phyloP scores from a whole-genome alignment of 805 yeast genomes.

The Suhomyces kilbournensis region DNA sequence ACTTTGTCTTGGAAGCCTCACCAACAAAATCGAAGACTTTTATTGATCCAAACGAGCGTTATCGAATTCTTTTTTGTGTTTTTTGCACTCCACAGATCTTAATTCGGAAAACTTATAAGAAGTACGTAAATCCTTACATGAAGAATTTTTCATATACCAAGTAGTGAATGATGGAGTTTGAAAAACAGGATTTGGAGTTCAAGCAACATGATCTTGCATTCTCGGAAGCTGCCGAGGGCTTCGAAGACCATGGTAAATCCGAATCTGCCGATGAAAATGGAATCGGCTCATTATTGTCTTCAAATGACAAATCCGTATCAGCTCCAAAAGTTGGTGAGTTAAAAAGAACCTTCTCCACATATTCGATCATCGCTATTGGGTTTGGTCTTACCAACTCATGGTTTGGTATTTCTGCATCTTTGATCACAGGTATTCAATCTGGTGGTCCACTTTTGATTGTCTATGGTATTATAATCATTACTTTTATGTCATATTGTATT shows the following conservation, averaged over 20 bases:
- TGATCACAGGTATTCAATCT: slow-evolving; percentile 40
- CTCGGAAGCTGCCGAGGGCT: slow-evolving; percentile 2
- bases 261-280: background rate
- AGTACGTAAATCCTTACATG: background rate
- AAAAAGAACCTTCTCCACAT: slow-evolving; percentile 36
- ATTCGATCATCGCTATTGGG: slow-evolving; percentile 39
- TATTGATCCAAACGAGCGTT: background rate
- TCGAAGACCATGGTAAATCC: background rate
- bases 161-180: background rate
- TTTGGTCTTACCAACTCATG: slow-evolving; percentile 44
- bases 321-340: slow-evolving; percentile 21
- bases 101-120: background rate
- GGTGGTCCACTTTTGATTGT: slow-evolving; percentile 43
- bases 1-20: background rate
- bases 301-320: background rate
- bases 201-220: slow-evolving; percentile 3
- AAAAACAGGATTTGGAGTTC: slow-evolving; percentile 3
- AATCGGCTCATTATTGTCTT: background rate
- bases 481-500: slow-evolving; percentile 33
- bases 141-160: background rate
- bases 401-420: slow-evolving; percentile 41
- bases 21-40: background rate
- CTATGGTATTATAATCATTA: slow-evolving; percentile 40
- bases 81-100: background rate
- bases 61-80: background rate